Conservation (phyloP, 768 basidiomycete genomes). For the Trametes cinnabarina region DNA sequence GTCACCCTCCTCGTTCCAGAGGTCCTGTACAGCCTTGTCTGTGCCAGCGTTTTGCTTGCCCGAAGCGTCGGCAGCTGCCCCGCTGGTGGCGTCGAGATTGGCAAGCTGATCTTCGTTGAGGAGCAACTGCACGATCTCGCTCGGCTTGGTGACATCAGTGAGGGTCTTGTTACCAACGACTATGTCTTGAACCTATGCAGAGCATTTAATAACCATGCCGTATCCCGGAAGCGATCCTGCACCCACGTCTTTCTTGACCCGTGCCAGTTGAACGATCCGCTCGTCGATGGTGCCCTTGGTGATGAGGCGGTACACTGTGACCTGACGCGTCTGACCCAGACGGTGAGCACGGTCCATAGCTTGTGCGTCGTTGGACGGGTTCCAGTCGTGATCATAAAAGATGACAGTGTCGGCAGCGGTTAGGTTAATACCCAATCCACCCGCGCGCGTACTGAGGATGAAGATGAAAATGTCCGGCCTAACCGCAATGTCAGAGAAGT, state of each 20-base stretch:
- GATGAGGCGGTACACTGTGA: conserved; percentile 93
- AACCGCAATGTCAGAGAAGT: background rate
- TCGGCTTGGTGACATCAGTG: conserved; percentile 89
- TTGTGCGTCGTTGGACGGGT: conserved; percentile 96
- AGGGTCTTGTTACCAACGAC: conserved; percentile 97
- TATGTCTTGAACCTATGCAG: conserved; percentile 90
- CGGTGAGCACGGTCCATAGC: conserved; percentile 99
- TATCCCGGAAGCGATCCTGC: conserved; percentile 4
- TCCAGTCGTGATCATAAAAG: conserved; percentile 96
- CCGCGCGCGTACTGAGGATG: conserved; percentile 89
- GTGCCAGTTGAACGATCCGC: conserved; percentile 92
- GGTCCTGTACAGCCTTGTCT: conserved; percentile 49
- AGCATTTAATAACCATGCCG: background rate
- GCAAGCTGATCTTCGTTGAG: conserved; percentile 94
- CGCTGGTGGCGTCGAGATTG: conserved; percentile 48
- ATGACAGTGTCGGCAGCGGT: conserved; percentile 95
- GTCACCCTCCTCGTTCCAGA: conserved; percentile 87
- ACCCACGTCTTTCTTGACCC: conserved; percentile 93
- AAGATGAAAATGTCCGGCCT: conserved; percentile 90
- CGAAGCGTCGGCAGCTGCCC: conserved; percentile 37
- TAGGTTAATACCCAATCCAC: conserved; percentile 94
- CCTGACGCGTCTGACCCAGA: conserved; percentile 93
- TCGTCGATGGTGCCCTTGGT: conserved; percentile 95
- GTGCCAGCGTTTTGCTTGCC: conserved; percentile 36
- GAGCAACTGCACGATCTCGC: conserved; percentile 93